Evolutionary conservation across 2,329 filamentous ascomycete genomes (phyloP).

Genomic region (Cladosporium phlei): DNA sequence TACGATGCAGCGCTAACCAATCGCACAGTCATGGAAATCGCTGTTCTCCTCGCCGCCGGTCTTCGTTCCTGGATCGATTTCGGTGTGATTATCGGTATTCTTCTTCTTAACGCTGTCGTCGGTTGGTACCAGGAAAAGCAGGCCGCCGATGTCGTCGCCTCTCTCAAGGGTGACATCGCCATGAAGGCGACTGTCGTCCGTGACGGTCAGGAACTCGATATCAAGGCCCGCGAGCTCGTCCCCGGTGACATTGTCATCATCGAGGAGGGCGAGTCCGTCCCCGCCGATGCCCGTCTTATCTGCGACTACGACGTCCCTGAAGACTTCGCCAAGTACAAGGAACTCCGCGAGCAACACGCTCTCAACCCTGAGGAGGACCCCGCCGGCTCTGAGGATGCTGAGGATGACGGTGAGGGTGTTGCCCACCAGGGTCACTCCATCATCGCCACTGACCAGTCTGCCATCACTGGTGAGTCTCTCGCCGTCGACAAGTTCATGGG

Average conservation of each 20-base stretch:
- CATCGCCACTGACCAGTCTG: conserved; percentile 70
- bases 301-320: conserved; percentile 66
- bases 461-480: conserved; percentile 75
- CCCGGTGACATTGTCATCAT: conserved; percentile 71
- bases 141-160: conserved; percentile 70
- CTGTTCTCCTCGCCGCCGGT: conserved; percentile 68
- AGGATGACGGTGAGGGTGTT: conserved; percentile 54
- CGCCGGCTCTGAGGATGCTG: conserved; percentile 56
- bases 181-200: conserved; percentile 67
- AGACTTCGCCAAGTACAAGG: conserved; percentile 62
- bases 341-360: conserved; percentile 53
- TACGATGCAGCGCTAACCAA: conserved; percentile 13
- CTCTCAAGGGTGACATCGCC: conserved; percentile 71
- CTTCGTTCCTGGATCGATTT: conserved; percentile 73
- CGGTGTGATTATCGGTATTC: conserved; percentile 71
- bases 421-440: conserved; percentile 61
- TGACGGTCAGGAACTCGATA: conserved; percentile 62
- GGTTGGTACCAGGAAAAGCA: conserved; percentile 81
- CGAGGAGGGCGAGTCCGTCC: conserved; percentile 67
- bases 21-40: conserved; percentile 67
- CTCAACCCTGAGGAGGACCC: conserved; percentile 54
- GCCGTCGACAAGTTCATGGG: conserved; percentile 77
- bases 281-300: conserved; percentile 66
- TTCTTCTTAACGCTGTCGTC: conserved; percentile 69
- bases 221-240: conserved; percentile 69